Conservation (phyloP, 345 rosid species). For the Laguncularia racemosa region DNA sequence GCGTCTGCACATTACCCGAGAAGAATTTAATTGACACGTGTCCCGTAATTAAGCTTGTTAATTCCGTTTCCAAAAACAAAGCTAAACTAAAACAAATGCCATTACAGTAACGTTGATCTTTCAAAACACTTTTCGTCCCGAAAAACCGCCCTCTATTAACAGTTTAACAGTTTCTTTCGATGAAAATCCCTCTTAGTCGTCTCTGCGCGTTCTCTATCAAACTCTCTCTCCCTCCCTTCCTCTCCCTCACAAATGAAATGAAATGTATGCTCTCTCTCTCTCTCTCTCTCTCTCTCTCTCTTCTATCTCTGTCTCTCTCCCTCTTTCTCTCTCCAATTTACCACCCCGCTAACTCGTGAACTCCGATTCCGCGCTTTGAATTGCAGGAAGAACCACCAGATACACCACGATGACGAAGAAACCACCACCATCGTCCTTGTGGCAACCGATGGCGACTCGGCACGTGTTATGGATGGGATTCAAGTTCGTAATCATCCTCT, state of each 20-base stretch:
- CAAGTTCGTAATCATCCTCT: slow-evolving; percentile 54
- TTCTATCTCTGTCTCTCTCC: neutral
- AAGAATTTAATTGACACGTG: too few relatives aligned
- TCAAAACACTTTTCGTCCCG: too few relatives aligned
- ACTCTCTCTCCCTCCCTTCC: neutral
- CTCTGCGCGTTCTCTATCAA: too few relatives aligned
- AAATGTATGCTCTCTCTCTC: neutral
- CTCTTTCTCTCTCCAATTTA: neutral
- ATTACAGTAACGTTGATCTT: too few relatives aligned
- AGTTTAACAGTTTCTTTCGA: too few relatives aligned
- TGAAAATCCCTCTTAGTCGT: too few relatives aligned
- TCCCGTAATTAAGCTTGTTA: too few relatives aligned
- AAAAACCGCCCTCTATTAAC: too few relatives aligned
- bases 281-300: neutral
- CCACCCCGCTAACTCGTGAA: neutral
- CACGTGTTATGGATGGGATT: slow-evolving; percentile 47
- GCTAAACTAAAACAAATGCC: too few relatives aligned
- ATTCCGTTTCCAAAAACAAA: too few relatives aligned
- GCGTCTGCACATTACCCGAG: too few relatives aligned
- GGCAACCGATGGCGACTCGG: slow-evolving; percentile 19
- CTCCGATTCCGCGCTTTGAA: neutral
- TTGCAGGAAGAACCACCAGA: slow-evolving; percentile 3
- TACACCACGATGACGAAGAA: slow-evolving; percentile 39
- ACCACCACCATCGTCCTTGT: slow-evolving; percentile 4
- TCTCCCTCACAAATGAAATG: neutral